Conservation (phyloP, 176 grass and related monocot genomes). For the Puccinellia tenuiflora region DNA sequence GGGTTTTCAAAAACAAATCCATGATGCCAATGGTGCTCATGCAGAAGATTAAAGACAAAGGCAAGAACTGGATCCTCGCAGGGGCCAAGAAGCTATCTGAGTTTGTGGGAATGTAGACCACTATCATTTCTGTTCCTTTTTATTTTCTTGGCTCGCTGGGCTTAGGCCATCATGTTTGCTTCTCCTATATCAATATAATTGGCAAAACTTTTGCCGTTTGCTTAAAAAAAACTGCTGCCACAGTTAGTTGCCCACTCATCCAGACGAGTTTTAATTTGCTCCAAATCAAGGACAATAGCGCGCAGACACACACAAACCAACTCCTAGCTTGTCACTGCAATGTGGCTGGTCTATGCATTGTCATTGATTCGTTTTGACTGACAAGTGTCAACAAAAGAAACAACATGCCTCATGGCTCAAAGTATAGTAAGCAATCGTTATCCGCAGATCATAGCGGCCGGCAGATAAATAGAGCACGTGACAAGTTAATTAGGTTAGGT, state of each 20-base stretch:
- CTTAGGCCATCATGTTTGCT: no score
- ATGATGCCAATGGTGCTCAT: no score
- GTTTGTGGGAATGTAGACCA: no score
- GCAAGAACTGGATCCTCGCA: no score
- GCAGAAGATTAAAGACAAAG: no score
- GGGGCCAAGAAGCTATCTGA: no score
- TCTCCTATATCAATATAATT: no score
- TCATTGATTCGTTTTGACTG: conserved; percentile 5
- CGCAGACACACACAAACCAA: not conserved
- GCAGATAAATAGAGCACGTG: not conserved
- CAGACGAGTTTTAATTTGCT: not conserved
- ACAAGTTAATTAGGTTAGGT: not conserved
- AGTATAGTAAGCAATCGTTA: conserved; percentile 4
- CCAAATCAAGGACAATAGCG: not conserved
- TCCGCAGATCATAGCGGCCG: not conserved
- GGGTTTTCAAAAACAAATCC: no score
- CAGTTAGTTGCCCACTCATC: not conserved
- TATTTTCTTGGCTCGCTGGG: no score
- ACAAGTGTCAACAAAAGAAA: conserved; percentile 6
- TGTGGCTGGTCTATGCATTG: conserved; percentile 17
- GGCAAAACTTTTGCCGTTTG: no score
- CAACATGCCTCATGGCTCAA: not conserved
- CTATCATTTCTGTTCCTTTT: no score
- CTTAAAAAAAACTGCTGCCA: not conserved
- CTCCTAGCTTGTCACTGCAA: not conserved